These are phyloP conservation scores for Penicillium roqueforti DNA, from an alignment of 495 filamentous ascomycete species.

Conservation along the genomic window DNA sequence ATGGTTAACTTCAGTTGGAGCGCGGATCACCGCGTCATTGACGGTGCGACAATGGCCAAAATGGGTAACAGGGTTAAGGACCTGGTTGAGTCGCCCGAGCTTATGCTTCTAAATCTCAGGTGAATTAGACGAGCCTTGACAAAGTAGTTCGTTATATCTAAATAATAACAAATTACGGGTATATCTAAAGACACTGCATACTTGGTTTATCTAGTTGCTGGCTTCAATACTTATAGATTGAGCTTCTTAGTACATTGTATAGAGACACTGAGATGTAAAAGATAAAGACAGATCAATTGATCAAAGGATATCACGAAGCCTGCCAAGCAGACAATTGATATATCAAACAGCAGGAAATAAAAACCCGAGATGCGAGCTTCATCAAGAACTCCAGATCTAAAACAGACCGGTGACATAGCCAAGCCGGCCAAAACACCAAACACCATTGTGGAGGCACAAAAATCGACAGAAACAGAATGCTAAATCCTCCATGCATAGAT, in stretches of 20 bases:
- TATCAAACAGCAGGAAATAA: neutral
- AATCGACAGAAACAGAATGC: constrained; percentile 12
- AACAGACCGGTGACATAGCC: neutral
- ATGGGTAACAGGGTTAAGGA: constrained; percentile 74
- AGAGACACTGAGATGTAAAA: neutral
- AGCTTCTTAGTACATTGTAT: neutral
- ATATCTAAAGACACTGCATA: neutral
- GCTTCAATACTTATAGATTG: neutral
- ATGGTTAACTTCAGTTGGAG: constrained; percentile 94
- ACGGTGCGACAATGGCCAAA: constrained; percentile 89
- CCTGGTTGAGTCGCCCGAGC: constrained; percentile 77
- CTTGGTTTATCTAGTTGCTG: neutral
- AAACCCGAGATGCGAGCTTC: neutral
- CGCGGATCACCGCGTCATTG: constrained; percentile 91
- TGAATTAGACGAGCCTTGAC: constrained; percentile 20
- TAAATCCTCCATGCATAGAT: constrained; percentile 14
- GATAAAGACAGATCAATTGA: constrained; percentile 1
- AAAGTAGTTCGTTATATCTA: constrained; percentile 3
- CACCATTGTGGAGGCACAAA: constrained; percentile 4
- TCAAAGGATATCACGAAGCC: neutral
- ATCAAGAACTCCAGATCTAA: constrained; percentile 7
- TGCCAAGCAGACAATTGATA: neutral
- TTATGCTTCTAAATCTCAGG: constrained; percentile 62
- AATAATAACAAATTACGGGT: neutral
- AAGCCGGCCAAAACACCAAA: constrained; percentile 4